A percentile compares a stretch with the other conserved stretches of the same genome.
Conservation (phyloP, 108 stramenopile genomes). For the Skeletonema marinoi region DNA sequence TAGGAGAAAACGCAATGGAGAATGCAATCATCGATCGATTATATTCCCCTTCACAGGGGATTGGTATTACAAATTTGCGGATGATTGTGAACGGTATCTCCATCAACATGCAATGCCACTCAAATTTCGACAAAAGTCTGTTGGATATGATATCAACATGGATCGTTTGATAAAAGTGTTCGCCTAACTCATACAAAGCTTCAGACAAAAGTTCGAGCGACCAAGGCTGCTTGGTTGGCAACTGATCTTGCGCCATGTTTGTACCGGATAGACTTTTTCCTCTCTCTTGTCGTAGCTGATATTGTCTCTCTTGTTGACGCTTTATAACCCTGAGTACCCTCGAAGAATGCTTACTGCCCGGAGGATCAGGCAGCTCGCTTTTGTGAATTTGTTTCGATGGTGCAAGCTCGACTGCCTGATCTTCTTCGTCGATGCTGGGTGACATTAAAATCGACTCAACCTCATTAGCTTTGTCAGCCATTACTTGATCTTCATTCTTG, state of each 20-base stretch:
- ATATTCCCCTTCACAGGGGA: slow-evolving; percentile 84
- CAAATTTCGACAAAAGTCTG: not conserved
- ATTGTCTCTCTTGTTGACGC: slow-evolving; percentile 10
- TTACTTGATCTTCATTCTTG: slow-evolving; percentile 8
- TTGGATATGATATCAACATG: not conserved
- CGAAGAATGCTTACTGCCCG: slow-evolving; percentile 21
- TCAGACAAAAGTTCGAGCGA: slow-evolving; percentile 4
- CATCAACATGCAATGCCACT: not conserved
- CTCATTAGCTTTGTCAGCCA: not conserved
- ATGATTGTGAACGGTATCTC: slow-evolving; percentile 19
- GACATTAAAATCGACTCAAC: not conserved
- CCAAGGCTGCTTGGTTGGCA: not conserved
- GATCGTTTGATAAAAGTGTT: slow-evolving; percentile 8
- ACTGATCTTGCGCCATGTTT: not conserved
- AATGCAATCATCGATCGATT: slow-evolving; percentile 64
- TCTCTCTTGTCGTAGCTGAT: not conserved
- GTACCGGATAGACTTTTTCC: not conserved
- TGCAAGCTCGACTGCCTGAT: slow-evolving; percentile 10
- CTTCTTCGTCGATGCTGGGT: slow-evolving; percentile 22
- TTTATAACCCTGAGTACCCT: slow-evolving; percentile 22
- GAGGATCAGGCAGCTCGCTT: slow-evolving; percentile 2
- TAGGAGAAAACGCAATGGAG: slow-evolving; percentile 63
- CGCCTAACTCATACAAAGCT: slow-evolving; percentile 1
- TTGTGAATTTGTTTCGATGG: not conserved
- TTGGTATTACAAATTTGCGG: slow-evolving; percentile 45